Evolutionary conservation across 768 basidiomycete genomes (phyloP), one percentile per base, ranked within the genome.

Genomic region (Amylocystis lapponica): DNA sequence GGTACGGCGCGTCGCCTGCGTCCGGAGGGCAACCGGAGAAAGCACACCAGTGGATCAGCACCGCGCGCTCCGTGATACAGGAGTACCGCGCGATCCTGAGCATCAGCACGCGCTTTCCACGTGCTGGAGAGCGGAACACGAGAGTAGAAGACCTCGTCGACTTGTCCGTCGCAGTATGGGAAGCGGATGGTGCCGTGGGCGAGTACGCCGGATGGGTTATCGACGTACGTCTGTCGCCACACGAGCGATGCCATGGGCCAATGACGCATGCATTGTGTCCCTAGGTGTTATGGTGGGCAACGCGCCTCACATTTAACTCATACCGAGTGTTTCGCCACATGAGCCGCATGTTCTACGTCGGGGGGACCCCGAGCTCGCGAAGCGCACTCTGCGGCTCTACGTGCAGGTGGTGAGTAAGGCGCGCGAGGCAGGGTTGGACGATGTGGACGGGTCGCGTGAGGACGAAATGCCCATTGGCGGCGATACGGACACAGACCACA

Each of bases 211-310:
- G 74, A n/a, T 89, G 86, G 87, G 78, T 87, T 14, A 74, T 91
- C 40, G 88, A 92, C 59, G 86, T 87, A 49, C 52, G 83, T 78
- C 19, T 43, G 30, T 12, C 36, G n/a, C n/a, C n/a, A n/a, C n/a
- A n/a, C n/a, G n/a, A n/a, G n/a, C n/a, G n/a, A n/a, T n/a, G n/a
- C n/a, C n/a, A n/a, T n/a, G n/a, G n/a, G n/a, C n/a, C n/a, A n/a
- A n/a, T n/a, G n/a, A n/a, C n/a, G n/a, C n/a, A n/a, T n/a, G n/a
- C n/a, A n/a, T n/a, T n/a, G n/a, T n/a, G n/a, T n/a, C n/a, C n/a
- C n/a, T 60, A 88, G 86, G 76, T 91, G 17, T 72, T 97, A 2
- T 95, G 91, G 86, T 93, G 91, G 91, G 86, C 91, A 1, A 93
- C 91, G 8, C 81, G 84, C 17, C 75, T 93, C 17, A 98, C 95